Conservation (phyloP, 2,329 filamentous ascomycete species). For the Hypoxylon sp. region DNA sequence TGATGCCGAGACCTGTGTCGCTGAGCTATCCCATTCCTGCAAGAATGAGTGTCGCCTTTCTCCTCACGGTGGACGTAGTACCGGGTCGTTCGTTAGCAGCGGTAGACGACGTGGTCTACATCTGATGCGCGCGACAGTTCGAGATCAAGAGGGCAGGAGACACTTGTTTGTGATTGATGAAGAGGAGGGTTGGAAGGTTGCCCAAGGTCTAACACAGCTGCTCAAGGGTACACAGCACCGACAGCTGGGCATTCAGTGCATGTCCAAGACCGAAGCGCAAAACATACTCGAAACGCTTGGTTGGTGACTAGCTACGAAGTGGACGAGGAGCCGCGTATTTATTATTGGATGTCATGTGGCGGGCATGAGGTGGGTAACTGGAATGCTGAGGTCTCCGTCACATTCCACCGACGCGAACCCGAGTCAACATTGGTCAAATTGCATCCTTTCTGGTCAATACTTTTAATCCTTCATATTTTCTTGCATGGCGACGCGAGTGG, state of each 20-base stretch:
- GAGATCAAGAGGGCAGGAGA: conserved; percentile 75
- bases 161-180: conserved; percentile 74
- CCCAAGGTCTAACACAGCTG: conserved; percentile 70
- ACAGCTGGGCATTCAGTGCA: conserved; percentile 68
- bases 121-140: conserved; percentile 71
- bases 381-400: conserved; percentile 23
- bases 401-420: conserved; percentile 30
- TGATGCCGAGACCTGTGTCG: conserved; percentile 74
- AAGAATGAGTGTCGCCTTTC: conserved; percentile 72
- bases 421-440: conserved; percentile 5
- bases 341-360: conserved; percentile 36
- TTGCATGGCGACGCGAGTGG: conserved; percentile 47
- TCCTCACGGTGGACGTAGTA: conserved; percentile 60
- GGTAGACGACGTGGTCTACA: conserved; percentile 66
- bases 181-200: conserved; percentile 76
- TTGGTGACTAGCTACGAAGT: conserved; percentile 54
- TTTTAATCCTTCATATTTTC: conserved; percentile 33
- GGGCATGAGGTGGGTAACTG: conserved; percentile 11
- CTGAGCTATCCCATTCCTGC: conserved; percentile 73
- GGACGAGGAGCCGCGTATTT: conserved; percentile 8
- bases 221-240: conserved; percentile 71
- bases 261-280: conserved; percentile 67
- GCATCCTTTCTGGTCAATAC: conserved; percentile 7
- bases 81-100: conserved; percentile 57
- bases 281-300: conserved; percentile 70